Conservation (phyloP, 345 rosid genomes). For the Syzygium aromaticum region DNA sequence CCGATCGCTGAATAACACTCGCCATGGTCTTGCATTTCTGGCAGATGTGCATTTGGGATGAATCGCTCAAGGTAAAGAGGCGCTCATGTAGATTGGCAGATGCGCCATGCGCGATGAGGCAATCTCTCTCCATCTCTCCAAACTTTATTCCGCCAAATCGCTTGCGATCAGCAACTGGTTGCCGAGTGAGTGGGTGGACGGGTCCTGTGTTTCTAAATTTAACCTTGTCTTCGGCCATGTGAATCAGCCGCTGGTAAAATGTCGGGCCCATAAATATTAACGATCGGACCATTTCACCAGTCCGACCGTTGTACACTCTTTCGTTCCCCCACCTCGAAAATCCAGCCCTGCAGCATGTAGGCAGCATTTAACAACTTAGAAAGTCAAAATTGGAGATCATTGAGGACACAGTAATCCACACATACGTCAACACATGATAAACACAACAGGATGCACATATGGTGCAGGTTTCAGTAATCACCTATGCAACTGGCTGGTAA, state of each 20-base stretch:
- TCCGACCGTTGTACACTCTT: slow-evolving; percentile 69
- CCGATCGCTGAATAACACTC: slow-evolving; percentile 52
- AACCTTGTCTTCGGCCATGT: slow-evolving; percentile 90
- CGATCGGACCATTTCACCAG: slow-evolving; percentile 63
- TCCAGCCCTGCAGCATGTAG: slow-evolving; percentile 48
- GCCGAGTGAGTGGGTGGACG: slow-evolving; percentile 85
- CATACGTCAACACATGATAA: background rate
- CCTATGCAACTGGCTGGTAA: slow-evolving; percentile 89
- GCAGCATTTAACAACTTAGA: background rate
- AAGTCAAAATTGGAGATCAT: background rate
- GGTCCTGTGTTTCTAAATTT: slow-evolving; percentile 93
- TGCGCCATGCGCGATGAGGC: slow-evolving; percentile 84
- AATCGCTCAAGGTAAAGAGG: slow-evolving; percentile 70
- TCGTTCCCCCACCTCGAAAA: slow-evolving; percentile 86
- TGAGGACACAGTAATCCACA: background rate
- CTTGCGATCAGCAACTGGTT: slow-evolving; percentile 84
- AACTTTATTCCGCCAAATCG: slow-evolving; percentile 82
- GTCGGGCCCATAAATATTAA: slow-evolving; percentile 85
- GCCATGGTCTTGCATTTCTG: slow-evolving; percentile 52
- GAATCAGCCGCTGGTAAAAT: slow-evolving; percentile 78
- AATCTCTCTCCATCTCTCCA: slow-evolving; percentile 92
- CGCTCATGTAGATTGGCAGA: slow-evolving; percentile 79
- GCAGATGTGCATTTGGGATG: slow-evolving; percentile 70
- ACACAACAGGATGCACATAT: background rate
- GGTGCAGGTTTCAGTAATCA: background rate